Conservation (phyloP, 441 rosid genomes). For the Gossypium schwendimanii region DNA sequence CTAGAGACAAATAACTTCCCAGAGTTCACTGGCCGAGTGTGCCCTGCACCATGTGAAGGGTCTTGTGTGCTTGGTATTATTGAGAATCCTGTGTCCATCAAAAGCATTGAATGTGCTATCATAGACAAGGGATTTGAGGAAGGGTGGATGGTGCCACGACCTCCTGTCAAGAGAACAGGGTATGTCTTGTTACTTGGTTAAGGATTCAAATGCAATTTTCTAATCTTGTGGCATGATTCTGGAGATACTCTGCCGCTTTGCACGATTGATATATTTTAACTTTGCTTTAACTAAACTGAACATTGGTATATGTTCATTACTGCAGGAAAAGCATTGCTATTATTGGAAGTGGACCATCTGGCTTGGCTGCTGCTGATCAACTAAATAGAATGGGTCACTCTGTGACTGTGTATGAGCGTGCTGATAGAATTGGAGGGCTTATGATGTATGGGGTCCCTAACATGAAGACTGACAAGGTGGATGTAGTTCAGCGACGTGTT, state of each 20-base stretch:
- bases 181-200: constrained; percentile 24
- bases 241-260: background rate
- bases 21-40: constrained; percentile 96
- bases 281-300: background rate
- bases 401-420: constrained; percentile 91
- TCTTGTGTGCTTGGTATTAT: constrained; percentile 99
- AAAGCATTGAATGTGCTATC: constrained; percentile 87
- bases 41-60: constrained; percentile 99
- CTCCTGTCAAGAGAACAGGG: constrained; percentile 90
- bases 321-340: constrained; percentile 81
- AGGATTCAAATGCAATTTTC: background rate
- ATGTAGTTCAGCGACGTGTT: constrained; percentile 89
- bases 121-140: constrained; percentile 97
- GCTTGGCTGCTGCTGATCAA: constrained; percentile 99
- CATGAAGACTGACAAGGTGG: constrained; percentile 98
- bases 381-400: constrained; percentile 91
- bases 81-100: constrained; percentile 98
- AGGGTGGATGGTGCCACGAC: constrained; percentile 99
- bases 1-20: constrained; percentile 99
- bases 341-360: constrained; percentile 97
- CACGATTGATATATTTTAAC: background rate
- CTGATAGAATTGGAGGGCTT: constrained; percentile 97
- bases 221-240: background rate
- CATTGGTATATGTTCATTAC: constrained; percentile 9
- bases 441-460: constrained; percentile 99